Evolutionary conservation across 306 rosid species (phyloP).

Genomic region (Elaeagnus macrophylla): DNA sequence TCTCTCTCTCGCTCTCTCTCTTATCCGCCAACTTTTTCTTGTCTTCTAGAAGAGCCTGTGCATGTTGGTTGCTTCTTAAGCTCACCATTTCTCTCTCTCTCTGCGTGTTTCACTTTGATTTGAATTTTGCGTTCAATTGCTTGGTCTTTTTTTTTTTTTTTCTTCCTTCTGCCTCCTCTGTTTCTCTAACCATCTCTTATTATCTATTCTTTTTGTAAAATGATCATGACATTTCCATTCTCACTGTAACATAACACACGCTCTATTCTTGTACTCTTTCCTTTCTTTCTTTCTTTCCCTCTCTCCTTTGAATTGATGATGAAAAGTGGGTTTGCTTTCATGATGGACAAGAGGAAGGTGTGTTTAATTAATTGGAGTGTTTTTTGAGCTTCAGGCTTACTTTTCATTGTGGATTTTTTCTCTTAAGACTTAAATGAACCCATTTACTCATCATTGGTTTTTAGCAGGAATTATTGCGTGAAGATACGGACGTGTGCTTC

Average conservation of each 20-base stretch:
- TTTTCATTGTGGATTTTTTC: neutral
- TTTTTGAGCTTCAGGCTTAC: neutral
- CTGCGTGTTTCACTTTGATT: too few species aligned
- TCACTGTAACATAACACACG: neutral
- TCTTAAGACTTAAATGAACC: neutral
- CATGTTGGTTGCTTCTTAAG: conserved; percentile 1
- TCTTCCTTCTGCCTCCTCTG: neutral
- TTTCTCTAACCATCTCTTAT: neutral
- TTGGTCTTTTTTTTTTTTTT: neutral
- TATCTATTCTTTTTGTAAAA: too few species aligned
- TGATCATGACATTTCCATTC: neutral
- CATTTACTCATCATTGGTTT: neutral
- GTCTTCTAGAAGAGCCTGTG: neutral
- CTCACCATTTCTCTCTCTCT: neutral
- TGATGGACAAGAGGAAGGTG: conserved; percentile 42
- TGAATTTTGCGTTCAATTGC: too few species aligned
- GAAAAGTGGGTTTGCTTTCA: conserved; percentile 15
- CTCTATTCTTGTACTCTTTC: neutral
- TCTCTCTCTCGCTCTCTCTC: neutral
- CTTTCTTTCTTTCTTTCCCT: neutral
- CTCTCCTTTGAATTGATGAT: neutral
- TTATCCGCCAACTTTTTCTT: neutral
- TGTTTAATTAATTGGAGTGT: too few species aligned
- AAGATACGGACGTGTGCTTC: conserved; percentile 18
- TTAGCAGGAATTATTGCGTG: conserved; percentile 27